Percentiles rank a stretch among this genome's conserved stretches.
phyloP scores from a whole-genome alignment of 106 monocot species.

The Alisma plantagoaquatica region DNA sequence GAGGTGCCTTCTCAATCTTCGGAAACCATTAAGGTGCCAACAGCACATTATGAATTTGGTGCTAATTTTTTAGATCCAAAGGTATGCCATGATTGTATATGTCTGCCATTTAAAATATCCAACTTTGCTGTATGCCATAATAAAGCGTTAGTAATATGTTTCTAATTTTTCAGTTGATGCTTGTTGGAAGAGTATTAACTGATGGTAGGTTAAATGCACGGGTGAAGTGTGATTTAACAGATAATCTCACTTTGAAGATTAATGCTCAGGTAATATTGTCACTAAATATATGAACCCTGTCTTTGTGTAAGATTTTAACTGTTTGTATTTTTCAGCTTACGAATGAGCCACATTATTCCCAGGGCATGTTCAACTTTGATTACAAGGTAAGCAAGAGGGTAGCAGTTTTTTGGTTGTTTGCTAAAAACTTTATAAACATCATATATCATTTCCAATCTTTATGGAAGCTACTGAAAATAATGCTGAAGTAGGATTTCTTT shows the following conservation, averaged over 20 bases:
- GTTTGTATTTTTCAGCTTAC: slow-evolving; percentile 59
- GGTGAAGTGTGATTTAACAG: slow-evolving; percentile 95
- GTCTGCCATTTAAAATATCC: too few relatives aligned
- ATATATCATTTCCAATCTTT: too few relatives aligned
- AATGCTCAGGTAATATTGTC: slow-evolving; percentile 95
- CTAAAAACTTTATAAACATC: too few relatives aligned
- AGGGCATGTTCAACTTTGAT: slow-evolving; percentile 99
- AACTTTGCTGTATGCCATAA: too few relatives aligned
- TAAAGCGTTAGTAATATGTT: too few relatives aligned
- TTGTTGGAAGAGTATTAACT: slow-evolving; percentile 85
- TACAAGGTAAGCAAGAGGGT: slow-evolving; percentile 96
- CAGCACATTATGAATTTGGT: slow-evolving; percentile 93
- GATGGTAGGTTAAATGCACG: slow-evolving; percentile 96
- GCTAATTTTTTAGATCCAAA: slow-evolving; percentile 96
- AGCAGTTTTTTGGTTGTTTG: too few relatives aligned
- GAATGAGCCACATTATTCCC: slow-evolving; percentile 94
- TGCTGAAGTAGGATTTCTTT: too few relatives aligned
- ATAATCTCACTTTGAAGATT: slow-evolving; percentile 79
- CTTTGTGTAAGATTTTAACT: background rate
- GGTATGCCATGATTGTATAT: slow-evolving; percentile 35
- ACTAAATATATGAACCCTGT: too few relatives aligned
- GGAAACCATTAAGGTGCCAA: slow-evolving; percentile 79
- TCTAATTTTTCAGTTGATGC: slow-evolving; percentile 87
- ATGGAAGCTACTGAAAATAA: too few relatives aligned
- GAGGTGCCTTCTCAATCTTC: slow-evolving; percentile 77